Base-by-base conservation (phyloP, 768 basidiomycete genomes). In the Tylopilus rubrobrunneus region DNA sequence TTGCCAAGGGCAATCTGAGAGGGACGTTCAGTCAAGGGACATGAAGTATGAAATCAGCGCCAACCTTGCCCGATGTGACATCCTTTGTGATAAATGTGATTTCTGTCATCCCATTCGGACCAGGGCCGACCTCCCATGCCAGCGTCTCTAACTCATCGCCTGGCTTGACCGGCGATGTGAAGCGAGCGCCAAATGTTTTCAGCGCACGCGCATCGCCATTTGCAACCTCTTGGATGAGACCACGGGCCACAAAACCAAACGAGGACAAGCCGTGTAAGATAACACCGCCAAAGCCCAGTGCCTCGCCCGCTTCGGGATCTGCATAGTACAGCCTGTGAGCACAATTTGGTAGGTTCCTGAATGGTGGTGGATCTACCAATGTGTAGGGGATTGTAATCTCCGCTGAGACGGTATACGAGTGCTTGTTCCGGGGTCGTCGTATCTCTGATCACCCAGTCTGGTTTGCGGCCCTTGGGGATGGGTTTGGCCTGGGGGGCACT, bases 251-350 rank as follows among this genome's bases (percentile, higher is more conserved):
- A 65, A 92, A 92, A 10, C 92, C 92, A 65, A 81, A 93, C 0
- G 86, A 82, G 19, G 87, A 85, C 25, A 94, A 77, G 28, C 92
- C 92, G 64, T 95, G 92, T 3, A 94, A 78, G 62, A 95, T 92
- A 36, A 86, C 83, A 45, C 86, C 92, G 3, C 89, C 89, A 62
- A 95, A 93, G 11, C 90, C 89, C 17, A 84, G 76, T 8, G 74
- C 76, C 58, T 82, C 67, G n/a, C 90, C 92, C 37, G 89, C 82
- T 14, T 63, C 67, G 1, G 91, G 89, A 73, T 93, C 91, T 87
- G 64, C 3, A 48, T 23, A 14, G 29, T 15, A 29, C 5, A 12
- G 12, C 14, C 1, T 11, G 23, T 53, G 36, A 51, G 47, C 3
- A 14, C 27, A 56, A 21, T 21, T 12, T 6, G 17, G 19, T 11